Evolutionary conservation across 441 rosid genomes (phyloP).

Genomic region (Erodium trifolium): DNA sequence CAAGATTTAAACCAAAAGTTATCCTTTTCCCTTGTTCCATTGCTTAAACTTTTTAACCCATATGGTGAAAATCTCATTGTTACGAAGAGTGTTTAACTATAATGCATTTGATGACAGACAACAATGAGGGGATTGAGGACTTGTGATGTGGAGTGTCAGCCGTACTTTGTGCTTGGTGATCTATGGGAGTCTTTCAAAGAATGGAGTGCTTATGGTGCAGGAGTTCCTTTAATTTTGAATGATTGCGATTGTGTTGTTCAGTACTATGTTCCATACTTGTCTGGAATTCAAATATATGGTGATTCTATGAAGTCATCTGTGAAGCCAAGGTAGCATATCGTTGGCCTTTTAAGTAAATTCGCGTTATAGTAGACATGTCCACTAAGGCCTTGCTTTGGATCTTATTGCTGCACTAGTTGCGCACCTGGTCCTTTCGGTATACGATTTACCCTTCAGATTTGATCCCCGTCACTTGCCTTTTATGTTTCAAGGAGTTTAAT

Average conservation of each 20-base stretch:
- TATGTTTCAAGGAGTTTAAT: background rate
- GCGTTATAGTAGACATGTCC: background rate
- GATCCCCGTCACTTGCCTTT: background rate
- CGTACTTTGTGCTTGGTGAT: slow-evolving; percentile 62
- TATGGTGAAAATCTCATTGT: background rate
- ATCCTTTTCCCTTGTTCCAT: too few species aligned
- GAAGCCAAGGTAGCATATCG: slow-evolving; percentile 35
- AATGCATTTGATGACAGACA: slow-evolving; percentile 30
- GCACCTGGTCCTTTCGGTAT: background rate
- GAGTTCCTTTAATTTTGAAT: slow-evolving; percentile 59
- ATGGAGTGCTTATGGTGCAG: slow-evolving; percentile 82
- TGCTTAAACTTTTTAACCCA: too few species aligned
- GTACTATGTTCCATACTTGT: slow-evolving; percentile 69
- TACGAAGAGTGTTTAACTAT: background rate
- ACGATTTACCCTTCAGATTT: background rate
- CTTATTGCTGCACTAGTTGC: background rate
- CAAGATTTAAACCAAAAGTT: background rate
- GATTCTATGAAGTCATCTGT: slow-evolving; percentile 27
- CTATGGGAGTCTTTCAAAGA: slow-evolving; percentile 75
- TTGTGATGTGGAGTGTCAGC: slow-evolving; percentile 34
- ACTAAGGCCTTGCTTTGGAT: background rate
- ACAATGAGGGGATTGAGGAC: slow-evolving; percentile 34
- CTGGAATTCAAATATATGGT: slow-evolving; percentile 57
- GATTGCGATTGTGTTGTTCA: slow-evolving; percentile 53
- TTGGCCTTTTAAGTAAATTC: background rate